Evolutionary conservation across 805 yeast species (phyloP), one percentile per base, ranked within the genome.

Genomic region (Wickerhamomyces alni): DNA sequence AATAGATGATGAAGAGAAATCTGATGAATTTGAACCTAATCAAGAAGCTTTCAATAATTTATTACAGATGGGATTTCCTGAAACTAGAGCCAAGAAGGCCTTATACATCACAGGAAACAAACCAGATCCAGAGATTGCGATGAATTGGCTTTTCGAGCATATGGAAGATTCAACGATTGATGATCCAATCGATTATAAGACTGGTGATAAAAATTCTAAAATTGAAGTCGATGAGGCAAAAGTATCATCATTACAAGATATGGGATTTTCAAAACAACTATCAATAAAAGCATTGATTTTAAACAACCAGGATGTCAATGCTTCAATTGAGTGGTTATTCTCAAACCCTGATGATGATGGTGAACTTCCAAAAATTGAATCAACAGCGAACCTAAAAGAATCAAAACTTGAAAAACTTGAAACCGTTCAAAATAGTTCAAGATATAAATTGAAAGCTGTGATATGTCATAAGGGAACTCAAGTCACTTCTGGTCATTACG

Each of bases 281-380:
- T 80, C 93, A n/a, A 70, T 61, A 36, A 86, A 86, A 48, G 95
- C 97, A 0, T 64, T 93, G 31, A 41, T 72, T 16, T 47, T 81
- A 37, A 80, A 73, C 49, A 61, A 65, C 7, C 74, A 75, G 21
- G 82, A 83, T 52, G 65, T 80, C 2, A 89, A 85, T 50, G 74
- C 75, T 1, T 84, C 98, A 4, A 83, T 88, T 5, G 96, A 88
- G 43, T 93, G 98, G 98, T 70, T 93, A 7, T 93, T 93, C 55
- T 64, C 65, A 18, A 74, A 91, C 54, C 87, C 94, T 10, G 84
- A 84, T 44, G 95, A 84, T 59, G 75, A 79, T 50, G 94, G 89
- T 4, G 70, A 59, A 7, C 48, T 82, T 4, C 65, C 67, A 4
- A 51, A 46, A 9, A n/a, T n/a, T n/a, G n/a, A n/a, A n/a, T n/a